Evolutionary conservation across 306 rosid species (phyloP), one percentile per base, ranked within the genome.

Genomic region (Rubus parviflorus): DNA sequence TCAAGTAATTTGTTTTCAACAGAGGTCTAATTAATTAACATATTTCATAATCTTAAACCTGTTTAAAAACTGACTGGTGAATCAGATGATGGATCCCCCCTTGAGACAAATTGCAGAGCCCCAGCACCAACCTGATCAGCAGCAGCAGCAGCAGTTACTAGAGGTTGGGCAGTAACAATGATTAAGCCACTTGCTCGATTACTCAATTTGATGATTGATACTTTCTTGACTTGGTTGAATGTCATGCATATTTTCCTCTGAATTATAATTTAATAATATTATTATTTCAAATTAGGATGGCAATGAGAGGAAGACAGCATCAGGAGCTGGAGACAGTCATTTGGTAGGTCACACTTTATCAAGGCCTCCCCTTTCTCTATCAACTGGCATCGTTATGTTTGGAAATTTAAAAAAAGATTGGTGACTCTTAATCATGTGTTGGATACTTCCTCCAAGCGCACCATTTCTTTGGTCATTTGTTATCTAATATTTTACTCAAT

Each of bases 261-360:
- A 76, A 60, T 40, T 47, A 79, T 42, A 30, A 35, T 40, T n/a
- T 56, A 35, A 51, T 68, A 52, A 43, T n/a, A 10, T 62, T 23
- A 54, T 62, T 46, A n/a, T 47, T 66, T 69, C 40, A 64, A 69
- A 58, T 66, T 74, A 87, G 91, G 78, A 75, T 53, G 62, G 54
- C 41, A 65, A 65, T 79, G 85, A 77, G 84, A 83, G 82, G 81
- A 79, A 70, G 78, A 40, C 53, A 62, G 46, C 77, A 52, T 60
- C 51, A 37, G 76, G 58, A 79, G 56, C 75, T 14, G 70, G 54
- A 70, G 81, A 76, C 77, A 63, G 41, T 57, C 67, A 72, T 12
- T 40, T 19, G 84, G 90, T 89, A 87, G 63, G 77, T 75, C 70
- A 53, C 67, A 56, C 82, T 12, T 72, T 77, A 35, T 7, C 46